Base-by-base conservation (phyloP, 148 eudicot species). In the Vaccinium darrowii region DNA sequence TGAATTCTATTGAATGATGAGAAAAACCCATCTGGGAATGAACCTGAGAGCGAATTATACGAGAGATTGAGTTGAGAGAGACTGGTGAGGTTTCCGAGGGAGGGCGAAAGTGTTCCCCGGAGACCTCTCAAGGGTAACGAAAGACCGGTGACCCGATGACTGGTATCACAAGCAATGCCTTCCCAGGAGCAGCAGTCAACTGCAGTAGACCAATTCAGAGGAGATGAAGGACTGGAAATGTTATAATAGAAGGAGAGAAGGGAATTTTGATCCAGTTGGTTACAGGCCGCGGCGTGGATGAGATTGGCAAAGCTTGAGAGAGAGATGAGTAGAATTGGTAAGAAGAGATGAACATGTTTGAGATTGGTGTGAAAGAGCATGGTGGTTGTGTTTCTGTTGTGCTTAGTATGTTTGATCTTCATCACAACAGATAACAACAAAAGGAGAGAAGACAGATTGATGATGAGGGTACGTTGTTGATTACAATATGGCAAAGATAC, bases 181-280 rank as follows among this genome's bases (percentile, higher is more conserved):
- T 93, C 92, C 98, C 98, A 96, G 33, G 60, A 72, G 86, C 98
- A 94, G 89, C 98, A 96, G 79, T 93, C 93, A 4, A 76, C 25
- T 0, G 71, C 78, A 86, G 89, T 49, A 33, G 87, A 83, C 98
- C 98, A 95, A 56, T 92, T 90, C 43, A 92, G 85, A 11, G 91
- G 89, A 4, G 87, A 12, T 13, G 84, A 8, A 4, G 90, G 33
- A 77, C 79, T 78, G 18, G 90, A 82, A 63, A 94, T 8, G 14
- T 63, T 78, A 23, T 7, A 79, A n/a, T 90, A 89, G 79, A 95
- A 91, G 27, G 88, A 81, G 4, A 91, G 79, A 8, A 95, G 91
- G 15, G 98, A 89, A 54, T 85, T 86, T 7, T 79, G 89, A 86
- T 95, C 98, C 1, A 75, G 79, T 39, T 50, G 89, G 81, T 88